Conservation (phyloP, 2,329 filamentous ascomycete species). For the Pseudogymnoascus sp. region DNA sequence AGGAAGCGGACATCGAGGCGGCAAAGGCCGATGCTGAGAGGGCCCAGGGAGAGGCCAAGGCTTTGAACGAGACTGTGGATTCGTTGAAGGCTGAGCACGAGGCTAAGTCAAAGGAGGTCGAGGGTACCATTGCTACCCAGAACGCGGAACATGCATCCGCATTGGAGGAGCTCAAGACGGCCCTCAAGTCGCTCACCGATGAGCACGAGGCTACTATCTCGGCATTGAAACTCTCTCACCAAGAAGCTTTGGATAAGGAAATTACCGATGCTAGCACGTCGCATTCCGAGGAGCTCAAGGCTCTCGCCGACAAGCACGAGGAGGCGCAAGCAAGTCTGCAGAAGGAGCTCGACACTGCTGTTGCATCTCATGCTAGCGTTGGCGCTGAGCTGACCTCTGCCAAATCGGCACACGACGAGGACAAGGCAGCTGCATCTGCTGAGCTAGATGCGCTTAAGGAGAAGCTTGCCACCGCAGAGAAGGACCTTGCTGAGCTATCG, state of each 20-base stretch:
- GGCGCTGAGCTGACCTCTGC: conserved; percentile 41
- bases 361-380: conserved; percentile 37
- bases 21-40: conserved; percentile 36
- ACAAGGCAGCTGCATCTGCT: not conserved
- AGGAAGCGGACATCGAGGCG: conserved; percentile 23
- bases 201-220: conserved; percentile 43
- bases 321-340: conserved; percentile 40
- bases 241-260: conserved; percentile 40
- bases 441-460: conserved; percentile 43
- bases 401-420: not conserved
- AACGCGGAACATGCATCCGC: conserved; percentile 30
- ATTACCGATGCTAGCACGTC: conserved; percentile 34
- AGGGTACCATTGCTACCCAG: conserved; percentile 37
- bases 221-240: conserved; percentile 45
- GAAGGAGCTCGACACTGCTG: conserved; percentile 45
- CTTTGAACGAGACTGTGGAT: conserved; percentile 43
- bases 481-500: conserved; percentile 31
- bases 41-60: conserved; percentile 36
- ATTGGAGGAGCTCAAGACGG: conserved; percentile 39
- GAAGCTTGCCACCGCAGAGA: conserved; percentile 33
- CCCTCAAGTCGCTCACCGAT: conserved; percentile 34
- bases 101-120: conserved; percentile 39
- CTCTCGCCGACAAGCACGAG: conserved; percentile 44
- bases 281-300: conserved; percentile 41
- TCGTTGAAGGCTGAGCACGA: conserved; percentile 33